phyloP scores from a whole-genome alignment of 495 filamentous ascomycete genomes.

The Lasiosphaeris hirsuta region DNA sequence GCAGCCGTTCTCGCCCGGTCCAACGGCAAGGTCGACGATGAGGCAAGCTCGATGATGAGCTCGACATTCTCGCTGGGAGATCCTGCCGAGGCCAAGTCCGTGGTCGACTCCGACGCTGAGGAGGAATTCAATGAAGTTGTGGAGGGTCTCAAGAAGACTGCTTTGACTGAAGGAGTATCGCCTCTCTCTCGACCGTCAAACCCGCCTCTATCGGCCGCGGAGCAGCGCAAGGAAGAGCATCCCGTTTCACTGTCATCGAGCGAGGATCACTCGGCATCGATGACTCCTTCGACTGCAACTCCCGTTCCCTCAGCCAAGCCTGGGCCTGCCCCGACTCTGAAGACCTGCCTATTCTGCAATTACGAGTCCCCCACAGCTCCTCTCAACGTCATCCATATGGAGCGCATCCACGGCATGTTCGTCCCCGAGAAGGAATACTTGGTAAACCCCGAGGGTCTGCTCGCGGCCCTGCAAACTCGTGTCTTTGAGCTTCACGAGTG shows the following conservation, averaged over 20 bases:
- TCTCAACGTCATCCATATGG: conserved; percentile 84
- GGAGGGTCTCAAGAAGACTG: conserved; percentile 69
- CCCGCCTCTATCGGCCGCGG: conserved; percentile 52
- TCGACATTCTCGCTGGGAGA: conserved; percentile 90
- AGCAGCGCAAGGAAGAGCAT: conserved; percentile 40
- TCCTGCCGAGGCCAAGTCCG: conserved; percentile 51
- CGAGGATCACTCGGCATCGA: conserved; percentile 33
- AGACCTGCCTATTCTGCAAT: conserved; percentile 88
- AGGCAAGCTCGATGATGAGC: conserved; percentile 81
- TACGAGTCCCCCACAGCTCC: conserved; percentile 66
- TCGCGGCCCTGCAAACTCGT: conserved; percentile 69
- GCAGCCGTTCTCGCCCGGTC: conserved; percentile 31
- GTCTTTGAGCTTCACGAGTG: conserved; percentile 71
- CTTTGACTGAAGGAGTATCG: conserved; percentile 57
- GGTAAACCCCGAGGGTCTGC: conserved; percentile 73
- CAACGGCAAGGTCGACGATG: conserved; percentile 51
- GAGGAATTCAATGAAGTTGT: conserved; percentile 76
- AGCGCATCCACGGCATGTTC: conserved; percentile 90
- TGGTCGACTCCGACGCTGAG: conserved; percentile 61
- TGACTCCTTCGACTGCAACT: conserved; percentile 29
- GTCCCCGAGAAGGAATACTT: conserved; percentile 85
- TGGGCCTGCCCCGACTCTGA: conserved; percentile 41
- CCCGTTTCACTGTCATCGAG: conserved; percentile 31
- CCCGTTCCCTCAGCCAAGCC: conserved; percentile 19
- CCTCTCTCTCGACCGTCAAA: conserved; percentile 53